Evolutionary conservation across 768 basidiomycete species (phyloP), one percentile per base, ranked within the genome.

Genomic region (Leccinellum rugosiceps): DNA sequence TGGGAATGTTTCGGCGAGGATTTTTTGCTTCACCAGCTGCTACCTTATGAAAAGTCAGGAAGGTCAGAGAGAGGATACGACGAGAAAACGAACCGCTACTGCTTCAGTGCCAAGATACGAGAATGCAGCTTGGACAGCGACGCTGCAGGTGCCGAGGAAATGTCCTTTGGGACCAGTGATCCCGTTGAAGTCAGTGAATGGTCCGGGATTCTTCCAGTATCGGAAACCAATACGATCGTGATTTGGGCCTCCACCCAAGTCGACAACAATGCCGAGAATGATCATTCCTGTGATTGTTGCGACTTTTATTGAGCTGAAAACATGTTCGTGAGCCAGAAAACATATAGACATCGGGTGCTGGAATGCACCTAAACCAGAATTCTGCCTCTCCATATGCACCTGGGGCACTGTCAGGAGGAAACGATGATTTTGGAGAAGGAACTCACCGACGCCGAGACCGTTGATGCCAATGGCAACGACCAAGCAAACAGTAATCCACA

Each of bases 61-160:
- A n/a, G 7, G 43, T 52, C 15, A 32, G 41, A 14, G 28, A 45
- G 15, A 46, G 10, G 17, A 13, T 25, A 6, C 8, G 4, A 52
- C 0, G 6, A 44, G 23, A 34, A 54, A 4, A 68, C 70, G 60
- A 55, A 77, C 75, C 47, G 77, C 78, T 21, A 78, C 78, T 38
- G 73, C 71, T 64, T 86, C 85, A 1, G 84, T 83, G 13, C 85
- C 85, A 28, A 81, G 76, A 68, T 77, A 85, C 13, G 82, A 78
- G 72, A 85, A 86, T 4, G 80, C 81, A 14, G 85, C 86, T 63
- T 84, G 81, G 9, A 76, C 78, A 53, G 82, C 75, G 48, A 83
- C 83, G 2, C 80, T 75, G 74, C 78, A 83, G 55, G 74, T 74
- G 5, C 76, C 76, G 13, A 78, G 65, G 75, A 86, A 86, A 26